A percentile compares a stretch with the other conserved stretches of the same genome.
phyloP scores from a whole-genome alignment of 148 eudicot species.

The Talinum fruticosum region DNA sequence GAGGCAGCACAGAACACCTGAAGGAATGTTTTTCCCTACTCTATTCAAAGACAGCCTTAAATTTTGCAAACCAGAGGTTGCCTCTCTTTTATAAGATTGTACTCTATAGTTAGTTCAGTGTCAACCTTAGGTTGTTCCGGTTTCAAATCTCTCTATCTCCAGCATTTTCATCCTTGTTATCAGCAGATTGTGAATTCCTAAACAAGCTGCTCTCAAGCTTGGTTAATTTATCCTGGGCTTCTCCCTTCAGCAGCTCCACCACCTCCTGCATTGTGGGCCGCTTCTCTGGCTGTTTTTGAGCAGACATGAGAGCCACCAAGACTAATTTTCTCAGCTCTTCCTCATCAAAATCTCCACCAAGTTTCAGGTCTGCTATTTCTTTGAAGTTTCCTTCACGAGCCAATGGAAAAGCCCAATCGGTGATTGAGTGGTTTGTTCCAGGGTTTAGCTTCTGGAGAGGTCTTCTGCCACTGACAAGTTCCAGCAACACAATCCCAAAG shows the following conservation, averaged over 20 bases:
- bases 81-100: neutral
- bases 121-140: conserved; percentile 19
- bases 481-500: conserved; percentile 80
- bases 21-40: no score
- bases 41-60: no score
- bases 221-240: conserved; percentile 48
- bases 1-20: neutral
- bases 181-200: conserved; percentile 17
- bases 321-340: conserved; percentile 60
- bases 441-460: conserved; percentile 56
- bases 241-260: conserved; percentile 68
- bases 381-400: conserved; percentile 50
- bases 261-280: conserved; percentile 82
- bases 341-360: conserved; percentile 59
- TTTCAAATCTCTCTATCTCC: conserved; percentile 31
- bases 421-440: conserved; percentile 42
- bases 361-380: conserved; percentile 64
- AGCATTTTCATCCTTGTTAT: conserved; percentile 12
- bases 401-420: conserved; percentile 76
- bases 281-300: conserved; percentile 61
- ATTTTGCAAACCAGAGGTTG: no score
- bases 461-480: conserved; percentile 77
- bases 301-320: conserved; percentile 55
- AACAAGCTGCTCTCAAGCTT: conserved; percentile 53
- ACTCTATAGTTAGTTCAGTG: neutral